Evolutionary conservation across 1,139 yeast genomes (phyloP), one percentile per base, ranked within the genome.

Genomic region (Blastobotrys illinoisensis): DNA sequence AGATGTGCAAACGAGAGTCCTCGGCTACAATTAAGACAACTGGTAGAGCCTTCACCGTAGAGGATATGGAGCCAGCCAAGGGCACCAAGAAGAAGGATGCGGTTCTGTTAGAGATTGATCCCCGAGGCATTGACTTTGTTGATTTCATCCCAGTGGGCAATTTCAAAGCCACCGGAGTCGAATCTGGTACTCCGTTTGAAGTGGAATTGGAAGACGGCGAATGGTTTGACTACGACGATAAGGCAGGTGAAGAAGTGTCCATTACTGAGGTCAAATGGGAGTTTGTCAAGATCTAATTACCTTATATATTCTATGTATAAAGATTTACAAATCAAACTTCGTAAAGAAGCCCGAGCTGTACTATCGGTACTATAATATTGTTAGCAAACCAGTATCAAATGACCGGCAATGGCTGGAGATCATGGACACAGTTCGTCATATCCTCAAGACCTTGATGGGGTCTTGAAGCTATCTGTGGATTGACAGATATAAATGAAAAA

Each of bases 151-250:
- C 54, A 13, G 59, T 50, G 61, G 93, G 96, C 0, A 74, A 73
- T 51, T 88, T 89, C 67, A 72, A 73, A 50, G 88, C 91, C 56
- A 72, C 69, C 47, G 88, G 88, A 2, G 72, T 70, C 7, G 83
- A 80, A 16, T 71, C 81, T 2, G 69, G 71, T 9, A 76, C 87
- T 1, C 71, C 67, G 55, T 88, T 87, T 63, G 68, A 67, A 11
- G 79, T 89, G n/a, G 89, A 85, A 56, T 71, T 89, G 52, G 80
- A 78, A 46, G 97, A 89, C 46, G 82, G 80, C 48, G 98, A 93
- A 67, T 91, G 97, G 95, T 93, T 85, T 68, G 99, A 93, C 65
- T 95, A 91, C 67, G 98, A 93, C 67, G 98, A 93, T 57, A 81
- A 84, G 64, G 85, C 88, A 4, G 81, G 83, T 9, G 81, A 76